Base-by-base conservation (phyloP, 441 rosid genomes). In the Populus hybrid region DNA sequence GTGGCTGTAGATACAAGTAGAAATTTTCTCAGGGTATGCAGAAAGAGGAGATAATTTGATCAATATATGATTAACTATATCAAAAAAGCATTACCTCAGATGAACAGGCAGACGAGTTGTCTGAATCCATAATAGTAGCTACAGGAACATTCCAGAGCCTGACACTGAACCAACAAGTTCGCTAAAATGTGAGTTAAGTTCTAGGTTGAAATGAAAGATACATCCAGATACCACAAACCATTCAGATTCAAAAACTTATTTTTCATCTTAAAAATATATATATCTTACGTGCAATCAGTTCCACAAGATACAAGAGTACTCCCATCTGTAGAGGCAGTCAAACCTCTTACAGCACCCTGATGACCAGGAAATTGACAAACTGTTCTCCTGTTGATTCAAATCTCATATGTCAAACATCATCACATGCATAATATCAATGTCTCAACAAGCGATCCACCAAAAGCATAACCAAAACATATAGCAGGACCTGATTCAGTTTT, bases 311-410 rank as follows among this genome's bases (percentile, higher is more conserved):
- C 90, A 57, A 94, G 84, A 71, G 86, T 78, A 46, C 80, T 80
- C 65, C 98, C 99, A 86, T 96, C 96, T 7, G 98, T 94, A 26
- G 99, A 94, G 16, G 77, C 97, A 24, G 97, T 83, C 88, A 96
- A 88, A 61, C 99, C 99, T 70, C 89, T 88, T 69, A 95, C 95
- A 71, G 95, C 94, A 72, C 98, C 99, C 85, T 88, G 94, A 84
- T 94, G 98, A 71, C 99, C 99, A 69, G 98, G 95, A 87, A 90
- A 96, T 35, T 86, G 98, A 80, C 94, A 90, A 72, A 96, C 90
- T 10, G 98, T 96, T 82, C 86, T 90, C 92, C 98, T 94, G 86
- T 77, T 74, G 69, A 82, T 75, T 42, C 77, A 76, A 70, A 71
- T 10, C 10, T 36, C n/a, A 85, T 65, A 70, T 12, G 70, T 67